Evolutionary conservation across 2,329 filamentous ascomycete species (phyloP).

Genomic region (Pyrenophora seminiperda): DNA sequence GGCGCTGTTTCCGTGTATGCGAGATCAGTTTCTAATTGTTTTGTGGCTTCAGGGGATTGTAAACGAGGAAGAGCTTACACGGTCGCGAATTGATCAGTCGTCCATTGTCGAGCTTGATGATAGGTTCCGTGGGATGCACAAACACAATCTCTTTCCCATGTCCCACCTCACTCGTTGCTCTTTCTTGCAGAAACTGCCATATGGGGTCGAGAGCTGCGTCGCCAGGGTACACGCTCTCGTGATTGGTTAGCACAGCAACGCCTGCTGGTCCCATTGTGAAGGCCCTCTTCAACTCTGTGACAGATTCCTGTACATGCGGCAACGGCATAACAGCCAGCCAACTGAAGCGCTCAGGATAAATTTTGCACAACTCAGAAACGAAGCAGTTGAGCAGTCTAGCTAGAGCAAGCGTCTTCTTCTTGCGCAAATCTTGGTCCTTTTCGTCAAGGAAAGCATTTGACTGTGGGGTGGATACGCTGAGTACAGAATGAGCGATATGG

Average conservation of each 20-base stretch:
- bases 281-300: slow-evolving; percentile 29
- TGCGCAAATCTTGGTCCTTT: slow-evolving; percentile 8
- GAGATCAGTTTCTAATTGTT: background rate
- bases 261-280: slow-evolving; percentile 42
- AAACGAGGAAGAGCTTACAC: too few relatives aligned
- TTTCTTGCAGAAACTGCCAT: slow-evolving; percentile 36
- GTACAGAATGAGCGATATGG: slow-evolving; percentile 34
- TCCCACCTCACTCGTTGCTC: slow-evolving; percentile 8
- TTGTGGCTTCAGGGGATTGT: too few relatives aligned
- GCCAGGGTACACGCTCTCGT: slow-evolving; percentile 43
- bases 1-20: slow-evolving; percentile 27
- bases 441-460: slow-evolving; percentile 40
- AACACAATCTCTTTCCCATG: slow-evolving; percentile 39
- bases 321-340: slow-evolving; percentile 37
- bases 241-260: slow-evolving; percentile 42
- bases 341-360: slow-evolving; percentile 36
- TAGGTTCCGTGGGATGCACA: slow-evolving; percentile 45
- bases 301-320: slow-evolving; percentile 38
- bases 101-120: slow-evolving; percentile 36
- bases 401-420: slow-evolving; percentile 37
- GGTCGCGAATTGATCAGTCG: slow-evolving; percentile 35
- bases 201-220: slow-evolving; percentile 32
- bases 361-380: slow-evolving; percentile 27
- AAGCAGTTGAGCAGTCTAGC: slow-evolving; percentile 46
- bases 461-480: slow-evolving; percentile 45